Evolutionary conservation across 73 alveolate genomes (phyloP).

Genomic region (Blepharisma stoltei): DNA sequence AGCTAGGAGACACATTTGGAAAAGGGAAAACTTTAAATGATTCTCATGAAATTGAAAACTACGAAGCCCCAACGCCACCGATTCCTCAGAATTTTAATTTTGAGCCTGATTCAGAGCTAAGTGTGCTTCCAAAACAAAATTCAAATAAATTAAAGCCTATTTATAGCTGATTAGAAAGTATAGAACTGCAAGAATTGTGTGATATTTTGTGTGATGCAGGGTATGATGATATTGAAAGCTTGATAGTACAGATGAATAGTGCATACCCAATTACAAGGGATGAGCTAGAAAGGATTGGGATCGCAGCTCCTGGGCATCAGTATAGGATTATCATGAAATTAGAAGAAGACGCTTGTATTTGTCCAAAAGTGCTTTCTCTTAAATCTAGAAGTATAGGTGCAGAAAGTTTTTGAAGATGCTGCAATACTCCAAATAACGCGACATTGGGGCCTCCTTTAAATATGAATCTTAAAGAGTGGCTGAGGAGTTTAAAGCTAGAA

Average conservation of each 20-base stretch:
- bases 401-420: not conserved
- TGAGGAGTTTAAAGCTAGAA: not conserved
- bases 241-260: constrained; percentile 8
- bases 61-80: no score
- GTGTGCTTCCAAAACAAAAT: not conserved
- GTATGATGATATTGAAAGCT: constrained; percentile 23
- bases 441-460: not conserved
- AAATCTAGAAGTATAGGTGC: not conserved
- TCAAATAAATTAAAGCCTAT: not conserved
- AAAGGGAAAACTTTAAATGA: no score
- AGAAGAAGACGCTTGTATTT: not conserved
- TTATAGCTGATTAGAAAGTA: not conserved
- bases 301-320: not conserved
- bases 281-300: not conserved
- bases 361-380: not conserved
- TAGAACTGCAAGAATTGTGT: not conserved
- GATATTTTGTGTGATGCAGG: constrained; percentile 25
- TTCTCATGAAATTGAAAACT: no score
- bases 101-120: not conserved
- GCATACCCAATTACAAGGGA: not conserved
- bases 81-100: not conserved
- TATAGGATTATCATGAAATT: not conserved
- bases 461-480: not conserved
- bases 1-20: no score
- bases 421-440: not conserved